Base-by-base conservation (phyloP, 2,329 filamentous ascomycete genomes). In the Mycosphaerella arachidis region DNA sequence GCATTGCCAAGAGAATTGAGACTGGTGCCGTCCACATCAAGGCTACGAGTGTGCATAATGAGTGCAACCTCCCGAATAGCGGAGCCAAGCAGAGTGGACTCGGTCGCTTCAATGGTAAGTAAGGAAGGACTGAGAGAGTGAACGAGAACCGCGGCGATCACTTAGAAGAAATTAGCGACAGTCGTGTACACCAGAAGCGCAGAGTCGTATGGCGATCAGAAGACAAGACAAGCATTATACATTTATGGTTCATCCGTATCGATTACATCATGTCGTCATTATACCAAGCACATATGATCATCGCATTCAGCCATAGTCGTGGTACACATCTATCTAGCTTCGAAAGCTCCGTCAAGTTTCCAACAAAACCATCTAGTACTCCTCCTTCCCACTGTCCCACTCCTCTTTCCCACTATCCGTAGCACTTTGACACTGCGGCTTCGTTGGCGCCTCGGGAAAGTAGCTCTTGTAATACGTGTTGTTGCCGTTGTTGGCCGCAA, bases 21-120 rank as follows among this genome's bases (percentile, higher is more conserved):
- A 82, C 83, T 18, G 90, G 86, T 76, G 78, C 79, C 7, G 73
- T 80, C 6, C 79, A 81, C 60, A 79, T 81, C 67, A 81, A 81
- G 61, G 67, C 71, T 3, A 79, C 79, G 77, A 77, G 72, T 16
- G 73, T 80, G 4, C 78, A 80, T 58, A 78, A 81, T 55, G 79
- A 81, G 66, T 66, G 72, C 10, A 69, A 66, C 5, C 65, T 81
- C 51, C 78, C 78, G 6, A 78, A 79, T 64, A 79, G 79, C 18
- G 79, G 78, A 4, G 72, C 71, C 1, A 80, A 81, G 68, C 73
- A 72, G 59, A 79, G 77, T 60, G 78, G 79, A 0, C 81, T 73
- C 64, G 79, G 79, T 1, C 62, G 78, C 1, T 80, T 80, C 67
- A 79, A 79, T 60, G 76, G n/a, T n/a, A n/a, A n/a, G 71, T 0